Evolutionary conservation across 768 basidiomycete genomes (phyloP), one percentile per base, ranked within the genome.

Genomic region (Pulveroboletus sp.): DNA sequence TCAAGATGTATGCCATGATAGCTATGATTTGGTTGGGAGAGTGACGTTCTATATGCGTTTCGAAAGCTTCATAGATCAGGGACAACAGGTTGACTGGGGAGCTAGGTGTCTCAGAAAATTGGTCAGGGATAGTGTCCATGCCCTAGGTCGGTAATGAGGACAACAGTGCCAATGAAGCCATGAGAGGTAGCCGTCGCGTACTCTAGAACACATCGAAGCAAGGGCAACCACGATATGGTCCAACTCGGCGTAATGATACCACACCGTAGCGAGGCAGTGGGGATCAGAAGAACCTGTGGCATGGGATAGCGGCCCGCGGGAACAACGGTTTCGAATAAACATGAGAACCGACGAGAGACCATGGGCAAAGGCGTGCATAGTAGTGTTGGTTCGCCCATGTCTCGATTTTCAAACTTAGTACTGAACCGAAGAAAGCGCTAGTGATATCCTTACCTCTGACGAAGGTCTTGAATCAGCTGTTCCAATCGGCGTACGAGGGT

Each of bases 401-500:
- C 79, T 83, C 44, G 8, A 46, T 12, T 46, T 49, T 37, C 45
- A 29, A 39, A 30, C 22, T 45, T 55, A 43, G 47, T 42, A 51
- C 26, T 31, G 43, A 19, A 32, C 42, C n/a, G 12, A 14, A 27
- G 47, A 44, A 38, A 24, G 38, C 24, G 13, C 13, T n/a, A 44
- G 45, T 19, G 12, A 10, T 19, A 39, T 24, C 50, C 66, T 43
- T 48, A 87, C 87, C 75, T 78, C 31, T 57, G 51, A 39, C 79
- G 75, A n/a, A 85, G 61, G 8, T 57, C 54, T 14, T 65, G 63
- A 4, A 82, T 55, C 4, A 87, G 61, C 3, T 68, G 65, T 44
- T 92, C 88, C 7, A 91, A 60, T 19, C 89, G 78, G 38, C 88
- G 79, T 32, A 86, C 61, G 3, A 83, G 63, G 1, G 80, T 81